Percentiles rank a stretch among this genome's conserved stretches.
Evolutionary conservation across 257 asterid genomes (phyloP).

Genomic region (Lantana camara): DNA sequence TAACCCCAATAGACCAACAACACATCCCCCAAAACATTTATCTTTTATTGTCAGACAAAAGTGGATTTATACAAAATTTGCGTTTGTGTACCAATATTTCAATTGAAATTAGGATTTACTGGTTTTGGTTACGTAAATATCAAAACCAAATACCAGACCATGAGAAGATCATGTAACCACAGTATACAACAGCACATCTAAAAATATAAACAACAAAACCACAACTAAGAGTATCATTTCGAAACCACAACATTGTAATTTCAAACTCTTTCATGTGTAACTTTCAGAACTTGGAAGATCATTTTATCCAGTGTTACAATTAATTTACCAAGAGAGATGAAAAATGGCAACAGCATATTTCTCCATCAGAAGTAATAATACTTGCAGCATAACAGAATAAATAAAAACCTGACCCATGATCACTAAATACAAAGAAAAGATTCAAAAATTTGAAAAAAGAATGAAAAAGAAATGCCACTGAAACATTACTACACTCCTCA

Average conservation of each 20-base stretch:
- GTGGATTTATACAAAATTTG: neutral
- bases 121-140: neutral
- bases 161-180: neutral
- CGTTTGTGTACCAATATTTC: neutral
- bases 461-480: neutral
- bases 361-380: neutral
- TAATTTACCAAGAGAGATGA: neutral
- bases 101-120: neutral
- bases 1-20: neutral
- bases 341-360: neutral
- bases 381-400: neutral
- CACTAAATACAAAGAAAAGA: neutral
- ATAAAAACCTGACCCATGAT: neutral
- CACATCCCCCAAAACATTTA: neutral
- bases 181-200: neutral
- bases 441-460: neutral
- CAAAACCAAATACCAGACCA: neutral
- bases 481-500: neutral
- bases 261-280: neutral
- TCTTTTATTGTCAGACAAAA: neutral
- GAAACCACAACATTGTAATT: neutral
- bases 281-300: neutral
- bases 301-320: neutral
- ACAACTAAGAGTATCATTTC: constrained; percentile 1
- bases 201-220: neutral